phyloP scores from a whole-genome alignment of 225 moss, liverwort and hornwort genomes.

The Rhytidiadelphus loreus region DNA sequence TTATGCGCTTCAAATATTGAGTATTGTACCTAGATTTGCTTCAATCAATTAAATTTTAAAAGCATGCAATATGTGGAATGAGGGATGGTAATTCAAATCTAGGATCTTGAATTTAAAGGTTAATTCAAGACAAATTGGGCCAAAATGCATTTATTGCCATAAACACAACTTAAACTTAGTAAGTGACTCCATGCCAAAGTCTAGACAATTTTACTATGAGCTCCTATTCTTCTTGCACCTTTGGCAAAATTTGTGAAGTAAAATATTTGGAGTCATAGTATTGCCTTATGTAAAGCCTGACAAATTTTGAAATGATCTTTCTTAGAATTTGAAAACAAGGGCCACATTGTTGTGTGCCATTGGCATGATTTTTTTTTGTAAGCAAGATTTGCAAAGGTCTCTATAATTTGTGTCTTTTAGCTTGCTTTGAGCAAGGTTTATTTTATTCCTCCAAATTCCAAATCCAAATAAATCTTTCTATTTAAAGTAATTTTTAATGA shows the following conservation, averaged over 20 bases:
- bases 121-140: background rate
- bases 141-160: background rate
- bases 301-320: background rate
- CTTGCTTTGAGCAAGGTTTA: background rate
- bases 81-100: background rate
- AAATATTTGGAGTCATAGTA: background rate
- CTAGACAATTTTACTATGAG: too few species aligned
- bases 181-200: background rate
- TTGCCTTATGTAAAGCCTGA: background rate
- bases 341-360: too few species aligned
- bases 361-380: accelerated
- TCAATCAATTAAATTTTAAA: background rate
- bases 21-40: background rate
- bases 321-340: background rate
- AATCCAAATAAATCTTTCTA: background rate
- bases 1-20: background rate
- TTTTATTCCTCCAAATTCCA: background rate
- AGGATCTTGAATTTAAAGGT: background rate
- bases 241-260: accelerated
- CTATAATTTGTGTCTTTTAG: background rate
- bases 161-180: accelerated
- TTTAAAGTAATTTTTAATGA: background rate
- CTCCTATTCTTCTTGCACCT: accelerated
- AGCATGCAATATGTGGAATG: background rate
- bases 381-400: background rate